Evolutionary conservation across 768 basidiomycete species (phyloP).

Genomic region (Phaffia australis): DNA sequence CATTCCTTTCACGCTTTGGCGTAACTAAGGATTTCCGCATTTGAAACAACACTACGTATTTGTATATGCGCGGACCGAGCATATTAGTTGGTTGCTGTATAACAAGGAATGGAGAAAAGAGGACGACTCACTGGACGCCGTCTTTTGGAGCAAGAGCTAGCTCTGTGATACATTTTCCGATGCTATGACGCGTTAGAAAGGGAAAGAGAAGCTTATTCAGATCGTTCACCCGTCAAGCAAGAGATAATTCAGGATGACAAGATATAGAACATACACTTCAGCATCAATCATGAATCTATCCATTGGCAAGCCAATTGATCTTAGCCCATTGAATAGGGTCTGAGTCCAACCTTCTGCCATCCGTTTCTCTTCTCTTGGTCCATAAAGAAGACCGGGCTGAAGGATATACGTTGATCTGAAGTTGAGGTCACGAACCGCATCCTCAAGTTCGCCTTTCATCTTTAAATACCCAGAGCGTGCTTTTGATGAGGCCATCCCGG

Average conservation of each 20-base stretch:
- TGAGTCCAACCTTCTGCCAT: constrained; percentile 27
- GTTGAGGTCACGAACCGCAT: constrained; percentile 30
- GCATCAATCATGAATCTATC: constrained; percentile 27
- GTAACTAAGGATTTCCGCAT: too few species aligned
- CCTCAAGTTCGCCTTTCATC: constrained; percentile 36
- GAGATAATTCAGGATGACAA: background rate
- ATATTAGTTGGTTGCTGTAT: too few species aligned
- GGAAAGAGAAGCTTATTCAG: too few species aligned
- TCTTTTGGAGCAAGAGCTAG: too few species aligned
- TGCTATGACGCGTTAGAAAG: too few species aligned
- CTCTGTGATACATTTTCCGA: too few species aligned
- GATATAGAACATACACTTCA: constrained; percentile 29
- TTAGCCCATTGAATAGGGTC: constrained; percentile 28
- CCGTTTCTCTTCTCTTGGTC: constrained; percentile 28
- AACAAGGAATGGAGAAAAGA: too few species aligned
- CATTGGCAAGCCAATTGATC: constrained; percentile 27
- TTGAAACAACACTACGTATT: too few species aligned
- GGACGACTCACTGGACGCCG: too few species aligned
- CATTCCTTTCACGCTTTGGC: too few species aligned
- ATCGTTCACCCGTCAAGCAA: too few species aligned
- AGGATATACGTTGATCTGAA: constrained; percentile 33
- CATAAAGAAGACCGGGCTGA: constrained; percentile 33
- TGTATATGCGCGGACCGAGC: too few species aligned
- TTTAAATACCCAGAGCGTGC: constrained; percentile 29
- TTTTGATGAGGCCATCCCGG: constrained; percentile 26